A percentile compares a stretch with the other conserved stretches of the same genome.
These are phyloP conservation scores for Silene latifolia DNA, from an alignment of 148 eudicot species.

Conservation along the genomic window DNA sequence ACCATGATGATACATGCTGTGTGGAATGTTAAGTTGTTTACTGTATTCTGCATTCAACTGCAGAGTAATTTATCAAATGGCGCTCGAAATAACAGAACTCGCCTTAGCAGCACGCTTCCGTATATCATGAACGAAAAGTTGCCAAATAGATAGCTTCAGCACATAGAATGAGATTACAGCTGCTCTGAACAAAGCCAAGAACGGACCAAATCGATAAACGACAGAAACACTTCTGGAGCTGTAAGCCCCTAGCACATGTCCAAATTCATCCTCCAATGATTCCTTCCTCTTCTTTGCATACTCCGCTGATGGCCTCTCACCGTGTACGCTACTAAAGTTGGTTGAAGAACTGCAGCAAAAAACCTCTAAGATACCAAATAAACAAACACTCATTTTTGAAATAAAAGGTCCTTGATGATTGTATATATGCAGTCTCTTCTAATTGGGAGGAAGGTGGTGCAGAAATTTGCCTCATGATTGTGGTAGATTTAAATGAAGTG, in stretches of 20 bases:
- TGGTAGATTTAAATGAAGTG: not conserved
- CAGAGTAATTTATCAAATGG: not conserved
- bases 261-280: slow-evolving; percentile 83
- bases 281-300: slow-evolving; percentile 89
- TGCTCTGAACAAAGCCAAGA: slow-evolving; percentile 89
- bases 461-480: not conserved
- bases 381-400: not conserved
- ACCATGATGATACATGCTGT: not conserved
- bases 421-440: not conserved
- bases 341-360: slow-evolving; percentile 63
- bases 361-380: slow-evolving; percentile 14
- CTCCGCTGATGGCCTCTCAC: slow-evolving; percentile 83
- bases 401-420: not conserved
- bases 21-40: not conserved
- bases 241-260: slow-evolving; percentile 62
- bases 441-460: too few relatives aligned
- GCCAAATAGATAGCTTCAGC: slow-evolving; percentile 75
- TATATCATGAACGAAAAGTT: slow-evolving; percentile 69
- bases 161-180: slow-evolving; percentile 84
- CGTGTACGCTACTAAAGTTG: slow-evolving; percentile 76
- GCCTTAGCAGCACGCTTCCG: slow-evolving; percentile 75
- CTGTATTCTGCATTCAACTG: not conserved
- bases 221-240: slow-evolving; percentile 65
- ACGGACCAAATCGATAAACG: slow-evolving; percentile 83
- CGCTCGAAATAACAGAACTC: slow-evolving; percentile 11